A percentile compares a stretch with the other conserved stretches of the same genome.
These are phyloP conservation scores for Starmera stellimalicola DNA, from an alignment of 1,139 yeast species.

Conservation along the genomic window DNA sequence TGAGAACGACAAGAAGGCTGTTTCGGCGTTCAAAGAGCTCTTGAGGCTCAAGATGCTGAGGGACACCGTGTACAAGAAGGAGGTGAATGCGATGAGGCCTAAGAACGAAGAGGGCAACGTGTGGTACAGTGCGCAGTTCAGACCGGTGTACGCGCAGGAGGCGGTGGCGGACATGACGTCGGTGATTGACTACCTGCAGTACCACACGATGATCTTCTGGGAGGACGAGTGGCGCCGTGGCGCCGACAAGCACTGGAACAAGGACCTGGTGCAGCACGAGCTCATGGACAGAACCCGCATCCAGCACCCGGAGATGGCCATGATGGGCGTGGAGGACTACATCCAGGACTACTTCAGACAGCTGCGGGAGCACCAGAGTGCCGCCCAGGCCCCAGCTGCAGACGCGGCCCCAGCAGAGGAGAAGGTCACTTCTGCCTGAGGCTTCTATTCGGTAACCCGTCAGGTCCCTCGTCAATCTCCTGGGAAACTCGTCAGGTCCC, in stretches of 20 bases:
- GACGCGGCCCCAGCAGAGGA: too few species aligned
- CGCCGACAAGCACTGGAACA: conserved; percentile 55
- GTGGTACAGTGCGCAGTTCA: conserved; percentile 79
- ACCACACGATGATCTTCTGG: conserved; percentile 55
- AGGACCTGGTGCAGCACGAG: conserved; percentile 46
- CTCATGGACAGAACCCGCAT: conserved; percentile 53
- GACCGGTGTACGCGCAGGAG: conserved; percentile 88
- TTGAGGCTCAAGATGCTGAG: conserved; percentile 67
- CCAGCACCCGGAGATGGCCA: conserved; percentile 52
- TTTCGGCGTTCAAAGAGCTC: conserved; percentile 65
- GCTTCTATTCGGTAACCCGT: too few species aligned
- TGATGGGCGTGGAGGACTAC: conserved; percentile 44
- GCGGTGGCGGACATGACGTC: conserved; percentile 81
- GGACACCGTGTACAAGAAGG: conserved; percentile 47
- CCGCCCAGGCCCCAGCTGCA: not conserved
- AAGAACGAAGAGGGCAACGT: conserved; percentile 70
- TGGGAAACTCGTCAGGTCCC: too few species aligned
- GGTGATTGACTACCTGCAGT: conserved; percentile 54
- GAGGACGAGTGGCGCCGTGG: conserved; percentile 85
- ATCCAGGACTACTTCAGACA: conserved; percentile 20
- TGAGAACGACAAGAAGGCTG: conserved; percentile 53
- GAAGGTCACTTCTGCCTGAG: too few species aligned
- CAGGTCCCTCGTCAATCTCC: too few species aligned
- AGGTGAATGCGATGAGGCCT: conserved; percentile 61
- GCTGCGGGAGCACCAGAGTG: not conserved